phyloP scores from a whole-genome alignment of 768 basidiomycete genomes.

The Suillus luteus region DNA sequence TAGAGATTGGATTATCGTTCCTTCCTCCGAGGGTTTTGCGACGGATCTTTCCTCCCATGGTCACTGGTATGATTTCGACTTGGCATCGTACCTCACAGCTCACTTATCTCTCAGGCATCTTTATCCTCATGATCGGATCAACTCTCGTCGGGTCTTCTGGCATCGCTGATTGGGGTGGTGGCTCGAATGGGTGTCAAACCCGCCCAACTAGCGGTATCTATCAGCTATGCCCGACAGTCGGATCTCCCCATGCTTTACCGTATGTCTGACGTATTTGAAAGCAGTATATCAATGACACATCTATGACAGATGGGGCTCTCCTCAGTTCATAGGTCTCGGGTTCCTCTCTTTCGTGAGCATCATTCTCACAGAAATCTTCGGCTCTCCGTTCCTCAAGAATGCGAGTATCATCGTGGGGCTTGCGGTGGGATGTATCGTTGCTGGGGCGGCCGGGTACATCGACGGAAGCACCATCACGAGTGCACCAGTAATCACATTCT shows the following conservation, averaged over 20 bases:
- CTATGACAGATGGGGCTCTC: slow-evolving; percentile 66
- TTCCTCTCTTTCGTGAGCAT: slow-evolving; percentile 81
- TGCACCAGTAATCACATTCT: slow-evolving; percentile 79
- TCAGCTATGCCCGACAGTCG: slow-evolving; percentile 68
- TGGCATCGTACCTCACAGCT: not conserved
- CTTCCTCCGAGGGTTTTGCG: slow-evolving; percentile 63
- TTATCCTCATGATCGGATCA: slow-evolving; percentile 79
- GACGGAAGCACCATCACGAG: slow-evolving; percentile 61
- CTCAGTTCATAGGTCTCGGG: slow-evolving; percentile 84
- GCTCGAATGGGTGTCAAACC: slow-evolving; percentile 66
- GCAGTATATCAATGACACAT: not conserved
- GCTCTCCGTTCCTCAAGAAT: slow-evolving; percentile 84
- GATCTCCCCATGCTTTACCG: slow-evolving; percentile 68
- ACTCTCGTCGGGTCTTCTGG: slow-evolving; percentile 76
- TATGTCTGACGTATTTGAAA: slow-evolving; percentile 31
- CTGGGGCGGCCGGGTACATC: slow-evolving; percentile 50
- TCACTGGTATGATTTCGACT: slow-evolving; percentile 52
- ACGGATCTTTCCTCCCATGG: slow-evolving; percentile 76
- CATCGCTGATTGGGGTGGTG: slow-evolving; percentile 82
- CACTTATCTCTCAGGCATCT: slow-evolving; percentile 50
- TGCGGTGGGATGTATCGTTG: slow-evolving; percentile 1
- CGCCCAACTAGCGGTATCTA: slow-evolving; percentile 70
- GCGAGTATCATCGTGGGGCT: slow-evolving; percentile 56
- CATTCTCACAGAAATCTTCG: slow-evolving; percentile 79
- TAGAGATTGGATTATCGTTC: slow-evolving; percentile 80